phyloP scores from a whole-genome alignment of 2,329 filamentous ascomycete genomes.

The Trichoderma atrobrunneum region DNA sequence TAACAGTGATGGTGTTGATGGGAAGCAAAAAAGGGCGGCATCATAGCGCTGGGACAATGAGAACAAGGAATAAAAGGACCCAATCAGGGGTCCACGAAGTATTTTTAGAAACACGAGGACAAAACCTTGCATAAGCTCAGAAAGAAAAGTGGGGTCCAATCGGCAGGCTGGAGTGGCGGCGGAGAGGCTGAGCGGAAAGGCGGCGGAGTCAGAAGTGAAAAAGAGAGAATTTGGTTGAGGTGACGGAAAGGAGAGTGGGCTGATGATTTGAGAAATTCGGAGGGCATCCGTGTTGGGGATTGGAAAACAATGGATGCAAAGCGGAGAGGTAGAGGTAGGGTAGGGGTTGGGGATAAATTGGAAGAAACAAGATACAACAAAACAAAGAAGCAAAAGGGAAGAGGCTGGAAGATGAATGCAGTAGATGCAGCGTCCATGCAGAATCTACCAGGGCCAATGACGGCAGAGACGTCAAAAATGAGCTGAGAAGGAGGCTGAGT shows the following conservation, averaged over 20 bases:
- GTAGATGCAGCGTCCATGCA: not conserved
- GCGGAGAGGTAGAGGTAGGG: not conserved
- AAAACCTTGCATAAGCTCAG: not conserved
- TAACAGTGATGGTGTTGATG: not conserved
- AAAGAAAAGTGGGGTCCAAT: not conserved
- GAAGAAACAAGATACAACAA: not conserved
- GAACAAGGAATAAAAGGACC: not conserved
- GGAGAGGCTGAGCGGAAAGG: conserved; percentile 14
- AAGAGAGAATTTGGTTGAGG: not conserved
- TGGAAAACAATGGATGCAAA: not conserved
- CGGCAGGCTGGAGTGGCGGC: conserved; percentile 4
- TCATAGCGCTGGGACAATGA: not conserved
- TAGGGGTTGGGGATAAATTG: not conserved
- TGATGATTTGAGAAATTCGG: not conserved
- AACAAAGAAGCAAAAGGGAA: not conserved
- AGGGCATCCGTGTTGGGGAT: not conserved
- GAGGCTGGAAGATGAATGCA: not conserved
- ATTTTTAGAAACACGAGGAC: conserved; percentile 10
- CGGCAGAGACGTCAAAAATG: not conserved
- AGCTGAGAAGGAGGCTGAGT: conserved; percentile 9
- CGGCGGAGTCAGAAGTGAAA: not conserved
- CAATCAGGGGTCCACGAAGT: not conserved
- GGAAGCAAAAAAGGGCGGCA: not conserved
- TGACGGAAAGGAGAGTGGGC: not conserved
- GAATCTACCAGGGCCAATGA: not conserved